A percentile compares a stretch with the other conserved stretches of the same genome.
phyloP scores from a whole-genome alignment of 495 filamentous ascomycete species.

The Hypoxylon fuscum region DNA sequence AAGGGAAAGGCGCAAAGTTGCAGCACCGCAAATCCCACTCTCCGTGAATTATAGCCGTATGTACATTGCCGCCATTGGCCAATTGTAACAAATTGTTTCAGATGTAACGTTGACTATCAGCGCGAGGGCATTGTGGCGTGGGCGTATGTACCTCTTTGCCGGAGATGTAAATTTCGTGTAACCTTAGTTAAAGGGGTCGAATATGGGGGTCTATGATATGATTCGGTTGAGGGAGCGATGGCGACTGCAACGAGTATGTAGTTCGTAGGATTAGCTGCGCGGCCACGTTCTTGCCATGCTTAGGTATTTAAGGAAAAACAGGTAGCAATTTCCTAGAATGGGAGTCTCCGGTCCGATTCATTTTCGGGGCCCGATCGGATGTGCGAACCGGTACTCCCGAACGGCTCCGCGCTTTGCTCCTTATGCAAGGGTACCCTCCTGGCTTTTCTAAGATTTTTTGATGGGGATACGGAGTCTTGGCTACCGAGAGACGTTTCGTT shows the following conservation, averaged over 20 bases:
- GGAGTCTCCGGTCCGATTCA: slow-evolving; percentile 36
- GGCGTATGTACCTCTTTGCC: background rate
- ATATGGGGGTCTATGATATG: background rate
- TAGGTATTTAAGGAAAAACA: background rate
- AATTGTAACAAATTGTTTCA: background rate
- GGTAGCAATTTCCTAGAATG: slow-evolving; percentile 19
- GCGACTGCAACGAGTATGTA: background rate
- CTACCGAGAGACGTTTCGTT: slow-evolving; percentile 14
- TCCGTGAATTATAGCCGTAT: background rate
- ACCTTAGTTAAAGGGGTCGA: background rate
- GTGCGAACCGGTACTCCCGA: slow-evolving; percentile 33
- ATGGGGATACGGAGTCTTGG: slow-evolving; percentile 36
- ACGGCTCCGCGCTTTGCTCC: slow-evolving; percentile 23
- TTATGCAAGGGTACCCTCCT: background rate
- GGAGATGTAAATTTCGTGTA: slow-evolving; percentile 1
- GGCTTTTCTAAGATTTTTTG: background rate
- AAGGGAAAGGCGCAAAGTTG: background rate
- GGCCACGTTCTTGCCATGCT: background rate
- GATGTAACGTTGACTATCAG: background rate
- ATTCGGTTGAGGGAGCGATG: background rate
- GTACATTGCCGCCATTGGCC: background rate
- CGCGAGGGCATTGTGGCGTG: background rate
- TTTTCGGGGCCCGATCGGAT: slow-evolving; percentile 39
- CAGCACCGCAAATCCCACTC: background rate
- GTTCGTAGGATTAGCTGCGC: background rate